Percentiles rank a stretch among this genome's conserved stretches.
phyloP scores from a whole-genome alignment of 208 protist species.

The Trypanosoma grayi region DNA sequence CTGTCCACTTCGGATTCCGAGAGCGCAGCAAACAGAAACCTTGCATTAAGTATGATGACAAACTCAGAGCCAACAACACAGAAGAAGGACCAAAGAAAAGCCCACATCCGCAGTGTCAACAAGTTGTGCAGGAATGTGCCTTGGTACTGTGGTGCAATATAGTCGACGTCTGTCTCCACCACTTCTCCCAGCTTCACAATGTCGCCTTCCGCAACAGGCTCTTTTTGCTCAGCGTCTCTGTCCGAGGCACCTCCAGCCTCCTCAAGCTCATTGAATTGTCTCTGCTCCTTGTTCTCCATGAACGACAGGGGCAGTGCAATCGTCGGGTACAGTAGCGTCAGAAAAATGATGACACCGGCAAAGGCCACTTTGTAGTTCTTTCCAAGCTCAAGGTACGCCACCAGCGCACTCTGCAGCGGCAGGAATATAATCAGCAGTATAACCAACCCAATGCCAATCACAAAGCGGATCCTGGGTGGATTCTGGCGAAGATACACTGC shows the following conservation, averaged over 20 bases:
- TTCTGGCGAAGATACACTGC: constrained; percentile 49
- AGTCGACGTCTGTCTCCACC: background rate
- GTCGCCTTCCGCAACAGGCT: constrained; percentile 1
- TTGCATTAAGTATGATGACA: constrained; percentile 74
- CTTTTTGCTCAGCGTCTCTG: constrained; percentile 17
- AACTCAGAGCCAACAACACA: constrained; percentile 70
- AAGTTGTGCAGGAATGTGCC: constrained; percentile 66
- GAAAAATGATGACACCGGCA: constrained; percentile 36
- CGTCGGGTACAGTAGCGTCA: constrained; percentile 49
- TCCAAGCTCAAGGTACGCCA: constrained; percentile 38
- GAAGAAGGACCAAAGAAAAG: constrained; percentile 64
- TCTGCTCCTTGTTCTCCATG: constrained; percentile 51
- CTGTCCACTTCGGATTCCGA: constrained; percentile 43
- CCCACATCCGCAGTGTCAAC: constrained; percentile 67
- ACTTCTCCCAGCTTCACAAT: constrained; percentile 13
- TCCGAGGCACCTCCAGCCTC: constrained; percentile 36
- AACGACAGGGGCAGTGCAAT: constrained; percentile 71
- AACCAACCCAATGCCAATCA: constrained; percentile 48
- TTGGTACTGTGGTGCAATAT: constrained; percentile 43
- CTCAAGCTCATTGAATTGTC: constrained; percentile 34
- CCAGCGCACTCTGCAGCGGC: constrained; percentile 49
- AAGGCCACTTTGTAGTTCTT: constrained; percentile 39
- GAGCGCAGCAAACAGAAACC: constrained; percentile 67
- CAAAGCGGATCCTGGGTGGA: constrained; percentile 42
- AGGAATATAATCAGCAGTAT: constrained; percentile 45